These are phyloP conservation scores for Agrostemma githago DNA, from an alignment of 148 eudicot species.

Conservation along the genomic window DNA sequence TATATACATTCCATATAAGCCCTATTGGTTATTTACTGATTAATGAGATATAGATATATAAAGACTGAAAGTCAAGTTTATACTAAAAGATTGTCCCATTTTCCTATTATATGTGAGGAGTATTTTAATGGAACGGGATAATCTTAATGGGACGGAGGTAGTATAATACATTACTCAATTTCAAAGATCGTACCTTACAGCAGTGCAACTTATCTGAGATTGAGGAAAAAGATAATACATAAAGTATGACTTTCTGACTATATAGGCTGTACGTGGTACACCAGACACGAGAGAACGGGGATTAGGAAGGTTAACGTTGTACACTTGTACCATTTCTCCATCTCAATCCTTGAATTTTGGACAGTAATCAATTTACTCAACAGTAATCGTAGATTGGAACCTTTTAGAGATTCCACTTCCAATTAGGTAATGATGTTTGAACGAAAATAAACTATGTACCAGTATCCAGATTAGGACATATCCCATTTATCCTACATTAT, in stretches of 20 bases:
- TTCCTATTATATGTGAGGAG: too few species aligned
- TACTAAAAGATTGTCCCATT: neutral
- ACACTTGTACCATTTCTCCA: neutral
- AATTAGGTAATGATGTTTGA: too few species aligned
- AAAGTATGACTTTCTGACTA: neutral
- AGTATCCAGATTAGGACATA: too few species aligned
- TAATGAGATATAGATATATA: neutral
- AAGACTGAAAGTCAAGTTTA: neutral
- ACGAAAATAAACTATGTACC: too few species aligned
- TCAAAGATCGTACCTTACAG: neutral
- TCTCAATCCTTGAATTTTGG: neutral
- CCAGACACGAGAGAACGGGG: neutral
- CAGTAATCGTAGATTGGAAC: neutral
- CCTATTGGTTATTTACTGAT: neutral
- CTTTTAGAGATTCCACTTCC: too few species aligned
- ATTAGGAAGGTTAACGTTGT: too few species aligned
- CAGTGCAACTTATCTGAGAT: neutral
- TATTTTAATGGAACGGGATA: too few species aligned
- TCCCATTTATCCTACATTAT: neutral
- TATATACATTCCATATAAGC: neutral
- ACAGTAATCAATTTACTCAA: neutral
- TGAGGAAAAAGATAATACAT: neutral
- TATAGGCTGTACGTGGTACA: neutral
- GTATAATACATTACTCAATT: neutral
- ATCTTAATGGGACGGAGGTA: too few species aligned